phyloP scores from a whole-genome alignment of 768 basidiomycete genomes.

The Tulasnella calospora region DNA sequence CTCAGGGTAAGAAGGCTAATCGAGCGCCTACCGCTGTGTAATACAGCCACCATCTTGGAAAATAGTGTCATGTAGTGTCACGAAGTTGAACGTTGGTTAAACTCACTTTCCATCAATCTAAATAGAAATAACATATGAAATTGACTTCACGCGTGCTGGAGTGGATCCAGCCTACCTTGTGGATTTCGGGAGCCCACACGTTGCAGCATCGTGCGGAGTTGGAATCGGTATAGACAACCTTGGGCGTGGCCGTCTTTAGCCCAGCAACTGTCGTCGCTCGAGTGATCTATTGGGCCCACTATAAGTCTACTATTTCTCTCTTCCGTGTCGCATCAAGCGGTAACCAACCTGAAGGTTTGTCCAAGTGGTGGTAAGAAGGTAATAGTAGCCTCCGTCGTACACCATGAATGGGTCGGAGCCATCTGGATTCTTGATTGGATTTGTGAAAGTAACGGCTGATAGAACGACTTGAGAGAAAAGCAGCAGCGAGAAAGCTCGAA shows the following conservation, averaged over 20 bases:
- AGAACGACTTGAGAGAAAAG: neutral
- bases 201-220: neutral
- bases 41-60: neutral
- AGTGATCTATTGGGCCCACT: neutral
- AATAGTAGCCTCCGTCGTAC: conserved; percentile 11
- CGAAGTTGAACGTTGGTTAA: neutral
- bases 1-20: neutral
- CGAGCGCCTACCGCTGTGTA: neutral
- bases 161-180: neutral
- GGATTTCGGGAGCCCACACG: neutral
- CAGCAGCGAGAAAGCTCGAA: neutral
- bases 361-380: neutral
- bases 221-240: conserved; percentile 5
- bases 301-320: neutral
- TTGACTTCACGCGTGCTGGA: too few species aligned
- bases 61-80: neutral
- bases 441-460: conserved; percentile 23
- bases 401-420: conserved; percentile 27
- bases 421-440: conserved; percentile 24
- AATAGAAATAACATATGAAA: neutral
- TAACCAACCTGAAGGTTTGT: neutral
- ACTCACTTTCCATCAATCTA: neutral
- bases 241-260: neutral
- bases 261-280: neutral
- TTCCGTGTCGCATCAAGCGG: neutral